Base-by-base conservation (phyloP, 495 filamentous ascomycete species). In the Neurospora terricola region DNA sequence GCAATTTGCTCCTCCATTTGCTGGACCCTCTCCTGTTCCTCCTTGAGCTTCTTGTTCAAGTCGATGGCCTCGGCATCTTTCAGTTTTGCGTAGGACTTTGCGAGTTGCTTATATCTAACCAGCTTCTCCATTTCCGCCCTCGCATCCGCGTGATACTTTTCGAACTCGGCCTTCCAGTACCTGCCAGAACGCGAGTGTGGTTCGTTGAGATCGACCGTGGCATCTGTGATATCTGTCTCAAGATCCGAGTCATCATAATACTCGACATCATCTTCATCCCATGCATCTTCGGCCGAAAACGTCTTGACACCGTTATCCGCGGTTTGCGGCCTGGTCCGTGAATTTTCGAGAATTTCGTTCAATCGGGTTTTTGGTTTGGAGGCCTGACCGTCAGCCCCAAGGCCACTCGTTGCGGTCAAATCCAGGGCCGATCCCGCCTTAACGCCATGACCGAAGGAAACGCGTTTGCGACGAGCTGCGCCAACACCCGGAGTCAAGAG, bases 131-230 rank as follows among this genome's bases (percentile, higher is more conserved):
- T 92, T 78, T 94, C 92, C 12, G 85, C 83, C 77, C 90, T 88
- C n/a, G 94, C 95, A 62, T 91, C 91, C 39, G 87, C 85, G 69
- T 95, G 90, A 78, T 98, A 94, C 72, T 86, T 88, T 72, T 96
- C 91, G 77, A 92, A 97, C 79, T 97, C 90, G 11, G 89, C 87
- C 80, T 98, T 98, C 96, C 96, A 99, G 81, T 95, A 97, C 79
- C 91, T 90, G 3, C 94, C 94, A 3, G 94, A 97, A 75, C 91
- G 88, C 3, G 94, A 96, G 48, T 90, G 88, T 5, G 96, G 94
- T 62, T 92, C 89, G 70, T 91, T 88, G 70, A 97, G 82, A 79
- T 98, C 94, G 43, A 90, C 82, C 0, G 93, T 96, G 30, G 89
- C 81, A 72, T 97, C 92, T 42, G 86, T 81, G 42, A 89, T 80